Percentiles rank a stretch among this genome's conserved stretches.
Conservation (phyloP, 179 eudicot species). For the Vitellaria paradoxa region DNA sequence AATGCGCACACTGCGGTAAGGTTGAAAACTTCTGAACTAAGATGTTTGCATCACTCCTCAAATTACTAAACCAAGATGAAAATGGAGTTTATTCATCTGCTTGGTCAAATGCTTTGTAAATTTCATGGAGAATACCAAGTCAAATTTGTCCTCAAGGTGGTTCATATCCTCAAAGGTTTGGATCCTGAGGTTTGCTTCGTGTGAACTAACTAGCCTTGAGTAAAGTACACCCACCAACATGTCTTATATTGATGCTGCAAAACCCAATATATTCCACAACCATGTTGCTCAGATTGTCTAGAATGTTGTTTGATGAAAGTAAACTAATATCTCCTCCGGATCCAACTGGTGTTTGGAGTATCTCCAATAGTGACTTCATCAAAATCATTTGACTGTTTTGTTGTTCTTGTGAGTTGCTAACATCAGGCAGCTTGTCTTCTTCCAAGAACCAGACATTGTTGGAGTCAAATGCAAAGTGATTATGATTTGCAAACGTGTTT, state of each 20-base stretch:
- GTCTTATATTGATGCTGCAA: conserved; percentile 33
- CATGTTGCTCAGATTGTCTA: conserved; percentile 48
- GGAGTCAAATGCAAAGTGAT: conserved; percentile 48
- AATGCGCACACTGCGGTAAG: too few species aligned
- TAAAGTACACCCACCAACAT: conserved; percentile 28
- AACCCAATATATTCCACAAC: conserved; percentile 87
- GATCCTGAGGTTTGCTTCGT: conserved; percentile 55
- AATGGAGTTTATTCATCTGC: conserved; percentile 39
- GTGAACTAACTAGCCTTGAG: conserved; percentile 56
- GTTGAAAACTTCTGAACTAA: too few species aligned
- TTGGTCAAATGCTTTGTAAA: conserved; percentile 47
- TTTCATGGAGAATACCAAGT: conserved; percentile 51
- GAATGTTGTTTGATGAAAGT: conserved; percentile 50
- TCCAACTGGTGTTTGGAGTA: conserved; percentile 78
- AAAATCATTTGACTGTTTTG: conserved; percentile 60
- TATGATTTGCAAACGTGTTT: conserved; percentile 36
- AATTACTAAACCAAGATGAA: conserved; percentile 13
- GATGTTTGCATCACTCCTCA: too few species aligned
- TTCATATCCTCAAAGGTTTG: conserved; percentile 28
- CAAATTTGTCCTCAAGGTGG: conserved; percentile 41
- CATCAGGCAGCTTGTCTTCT: conserved; percentile 84
- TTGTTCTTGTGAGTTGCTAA: conserved; percentile 51
- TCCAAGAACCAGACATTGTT: conserved; percentile 86
- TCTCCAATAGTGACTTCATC: conserved; percentile 91
- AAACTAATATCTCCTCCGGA: conserved; percentile 65